A percentile compares a stretch with the other conserved stretches of the same genome.
These are phyloP conservation scores for Schizochytrium sp. DNA, from an alignment of 108 stramenopile species.

Conservation along the genomic window DNA sequence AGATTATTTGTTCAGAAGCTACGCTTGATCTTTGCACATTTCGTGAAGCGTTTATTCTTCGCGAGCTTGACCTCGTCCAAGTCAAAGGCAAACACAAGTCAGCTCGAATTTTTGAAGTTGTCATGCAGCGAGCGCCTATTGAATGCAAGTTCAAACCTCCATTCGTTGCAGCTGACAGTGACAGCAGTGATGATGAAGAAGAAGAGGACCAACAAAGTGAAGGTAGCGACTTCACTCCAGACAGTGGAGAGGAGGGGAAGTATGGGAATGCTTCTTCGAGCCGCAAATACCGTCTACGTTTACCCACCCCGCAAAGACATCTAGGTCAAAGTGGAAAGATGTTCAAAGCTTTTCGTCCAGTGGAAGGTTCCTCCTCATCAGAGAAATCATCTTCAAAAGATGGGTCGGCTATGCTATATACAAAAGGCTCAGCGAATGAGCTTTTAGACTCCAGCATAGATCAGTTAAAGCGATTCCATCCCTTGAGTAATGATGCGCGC, in stretches of 20 bases:
- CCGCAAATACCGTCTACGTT: too few species aligned
- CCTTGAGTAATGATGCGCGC: background rate
- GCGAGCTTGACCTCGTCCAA: constrained; percentile 35
- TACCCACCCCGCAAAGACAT: too few species aligned
- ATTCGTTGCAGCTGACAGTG: constrained; percentile 8
- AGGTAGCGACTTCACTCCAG: background rate
- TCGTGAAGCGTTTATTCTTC: constrained; percentile 24
- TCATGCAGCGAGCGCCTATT: background rate
- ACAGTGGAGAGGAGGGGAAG: too few species aligned
- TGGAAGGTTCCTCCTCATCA: too few species aligned
- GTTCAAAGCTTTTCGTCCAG: too few species aligned
- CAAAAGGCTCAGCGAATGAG: too few species aligned
- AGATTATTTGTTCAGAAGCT: constrained; percentile 28
- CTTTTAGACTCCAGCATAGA: background rate
- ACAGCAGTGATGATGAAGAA: background rate
- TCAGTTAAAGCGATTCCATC: background rate
- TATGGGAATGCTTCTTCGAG: too few species aligned
- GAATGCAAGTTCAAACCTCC: background rate
- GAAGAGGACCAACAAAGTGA: background rate
- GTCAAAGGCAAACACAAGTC: constrained; percentile 10
- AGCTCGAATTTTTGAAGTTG: constrained; percentile 6
- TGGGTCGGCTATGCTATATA: too few species aligned
- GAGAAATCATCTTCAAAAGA: too few species aligned
- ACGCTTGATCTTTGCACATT: background rate
- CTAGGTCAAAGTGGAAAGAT: too few species aligned